These are phyloP conservation scores for Hexamita inflata DNA, from an alignment of 208 protist genomes.

Conservation along the genomic window DNA sequence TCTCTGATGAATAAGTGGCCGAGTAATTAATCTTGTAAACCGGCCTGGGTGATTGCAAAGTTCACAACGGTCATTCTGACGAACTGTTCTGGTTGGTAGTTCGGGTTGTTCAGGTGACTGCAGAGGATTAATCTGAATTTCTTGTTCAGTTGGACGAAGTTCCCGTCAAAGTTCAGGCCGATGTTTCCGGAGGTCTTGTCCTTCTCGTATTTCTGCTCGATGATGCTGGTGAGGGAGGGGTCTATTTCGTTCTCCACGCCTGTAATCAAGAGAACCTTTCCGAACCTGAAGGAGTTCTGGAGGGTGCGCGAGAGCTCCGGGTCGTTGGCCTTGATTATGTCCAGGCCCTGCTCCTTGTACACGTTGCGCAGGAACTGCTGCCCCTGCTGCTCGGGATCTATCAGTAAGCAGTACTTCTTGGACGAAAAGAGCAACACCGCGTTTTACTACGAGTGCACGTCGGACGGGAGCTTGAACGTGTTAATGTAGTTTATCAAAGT, in stretches of 20 bases:
- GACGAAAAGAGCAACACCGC: slow-evolving; percentile 76
- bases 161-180: slow-evolving; percentile 83
- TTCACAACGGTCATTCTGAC: slow-evolving; percentile 93
- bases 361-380: slow-evolving; percentile 94
- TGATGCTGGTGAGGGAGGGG: slow-evolving; percentile 86
- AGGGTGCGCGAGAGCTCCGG: slow-evolving; percentile 83
- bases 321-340: slow-evolving; percentile 78
- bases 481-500: slow-evolving; percentile 77
- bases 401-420: slow-evolving; percentile 82
- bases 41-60: slow-evolving; percentile 89
- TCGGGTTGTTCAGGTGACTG: slow-evolving; percentile 87
- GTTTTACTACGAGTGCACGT: slow-evolving; percentile 94
- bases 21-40: slow-evolving; percentile 89
- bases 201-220: slow-evolving; percentile 81
- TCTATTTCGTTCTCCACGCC: slow-evolving; percentile 92
- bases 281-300: slow-evolving; percentile 86
- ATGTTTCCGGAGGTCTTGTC: slow-evolving; percentile 74
- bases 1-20: slow-evolving; percentile 85
- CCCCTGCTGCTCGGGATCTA: slow-evolving; percentile 95
- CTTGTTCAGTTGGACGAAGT: slow-evolving; percentile 84
- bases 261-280: slow-evolving; percentile 88
- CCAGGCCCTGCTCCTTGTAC: slow-evolving; percentile 67
- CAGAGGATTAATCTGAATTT: slow-evolving; percentile 88
- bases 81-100: slow-evolving; percentile 87
- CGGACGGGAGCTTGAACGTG: slow-evolving; percentile 77